Evolutionary conservation across 352 stramenopile genomes (phyloP), one percentile per base, ranked within the genome.

Genomic region (Globisporangium takayamanum): DNA sequence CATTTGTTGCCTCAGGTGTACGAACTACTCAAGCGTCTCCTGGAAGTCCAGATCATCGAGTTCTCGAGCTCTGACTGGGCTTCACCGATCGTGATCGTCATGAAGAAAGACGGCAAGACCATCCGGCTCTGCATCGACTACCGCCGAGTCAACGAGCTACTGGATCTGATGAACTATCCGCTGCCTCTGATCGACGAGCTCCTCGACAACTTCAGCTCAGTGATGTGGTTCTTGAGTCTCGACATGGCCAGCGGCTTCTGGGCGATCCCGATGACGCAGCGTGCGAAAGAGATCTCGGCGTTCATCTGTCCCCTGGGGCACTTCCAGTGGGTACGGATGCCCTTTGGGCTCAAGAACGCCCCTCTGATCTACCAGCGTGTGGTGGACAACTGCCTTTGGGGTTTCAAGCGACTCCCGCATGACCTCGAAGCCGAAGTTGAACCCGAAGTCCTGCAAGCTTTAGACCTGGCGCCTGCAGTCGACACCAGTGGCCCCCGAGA

Each of bases 81-180:
- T 1, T 11, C 33, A 1, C 33, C 33, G 3, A 37, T 37, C 33
- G 33, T 37, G 3, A 36, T 52, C 7, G 8, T 37, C 3, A 37
- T 69, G 62, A 73, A 73, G 55, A 67, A 69, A 33, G 59, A 65
- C 2, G 55, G 51, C 1, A 53, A 46, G 1, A 36, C 50, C 5
- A 60, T 65, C 44, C 44, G 52, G 16, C 47, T 65, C 0, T 65
- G 62, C 20, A 67, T 73, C 36, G 66, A 69, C 10, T 69, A 69
- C 3, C 54, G 58, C 0, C 3, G 8, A 2, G 62, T 67, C 2
- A 69, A 67, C n/a, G 15, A 50, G 22, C 59, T 67, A 16, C 60
- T 59, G 18, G 67, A 65, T 33, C 30, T 70, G 25, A 42, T 63
- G 47, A 66, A 55, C 7, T 73, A 67, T 15, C 62, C 66, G 0